Base-by-base conservation (phyloP, 306 rosid species). In the Cicer yamashitae region DNA sequence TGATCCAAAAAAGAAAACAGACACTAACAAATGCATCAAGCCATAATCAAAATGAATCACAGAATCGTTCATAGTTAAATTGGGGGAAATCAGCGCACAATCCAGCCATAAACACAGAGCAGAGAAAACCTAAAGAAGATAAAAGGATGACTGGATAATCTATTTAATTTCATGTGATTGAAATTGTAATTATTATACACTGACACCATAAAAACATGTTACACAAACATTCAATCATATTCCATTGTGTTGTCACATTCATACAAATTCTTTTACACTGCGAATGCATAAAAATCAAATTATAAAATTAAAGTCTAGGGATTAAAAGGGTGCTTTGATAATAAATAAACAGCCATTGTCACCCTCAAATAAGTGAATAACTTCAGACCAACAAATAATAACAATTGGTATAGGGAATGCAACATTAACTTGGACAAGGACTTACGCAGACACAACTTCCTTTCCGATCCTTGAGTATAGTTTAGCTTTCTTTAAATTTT, bases 361-460 rank as follows among this genome's bases (percentile, higher is more conserved):
- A 37, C 47, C 56, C 44, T 4, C 3, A 63, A 77, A 61, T 30
- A 30, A 30, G 37, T 30, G 37, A 30, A 30, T 43, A 53, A 70
- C 56, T 71, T 71, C 69, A 25, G 18, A 74, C 30, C 59, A 38
- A 74, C 30, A 48, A 38, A 22, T 37, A 65, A 47, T 11, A 58
- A 56, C 7, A 47, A 13, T 47, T 5, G 45, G 70, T 56, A 43
- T 8, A 44, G 14, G 25, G 15, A 12, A 46, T 14, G 25, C 6
- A 72, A 12, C 48, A 64, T 60, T 70, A 13, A 60, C 8, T 39
- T 7, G 46, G 56, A 59, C 70, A 79, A 43, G 59, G 66, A 87
- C 97, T 82, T 87, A 94, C 96, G 98, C 96, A 56, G 96, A 91
- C 56, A 94, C 91, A 58, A 90, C 96, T 67, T 94, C 94, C 90